These are phyloP conservation scores for Tolypocladium ophioglossoides DNA, from an alignment of 2,329 filamentous ascomycete genomes.

Conservation along the genomic window DNA sequence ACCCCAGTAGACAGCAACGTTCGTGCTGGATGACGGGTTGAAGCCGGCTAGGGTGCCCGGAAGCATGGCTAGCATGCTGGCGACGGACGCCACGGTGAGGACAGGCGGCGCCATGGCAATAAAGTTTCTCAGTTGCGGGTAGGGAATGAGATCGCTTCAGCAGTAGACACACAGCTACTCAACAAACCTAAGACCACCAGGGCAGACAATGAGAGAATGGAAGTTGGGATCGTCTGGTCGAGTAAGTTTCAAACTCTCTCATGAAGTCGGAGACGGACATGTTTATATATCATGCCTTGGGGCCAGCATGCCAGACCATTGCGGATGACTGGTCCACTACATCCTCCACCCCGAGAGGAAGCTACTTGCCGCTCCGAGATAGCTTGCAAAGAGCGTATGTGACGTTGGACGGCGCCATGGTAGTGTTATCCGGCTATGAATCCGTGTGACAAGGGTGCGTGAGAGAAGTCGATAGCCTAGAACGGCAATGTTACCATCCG, in stretches of 20 bases:
- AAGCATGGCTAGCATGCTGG: conserved; percentile 12
- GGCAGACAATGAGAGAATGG: not conserved
- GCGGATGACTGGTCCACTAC: not conserved
- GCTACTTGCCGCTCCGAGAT: not conserved
- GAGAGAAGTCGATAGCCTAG: not conserved
- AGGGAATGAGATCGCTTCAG: not conserved
- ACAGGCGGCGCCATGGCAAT: conserved; percentile 3
- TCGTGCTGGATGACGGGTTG: conserved; percentile 32
- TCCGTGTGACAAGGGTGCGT: not conserved
- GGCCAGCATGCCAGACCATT: not conserved
- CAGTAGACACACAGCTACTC: not conserved
- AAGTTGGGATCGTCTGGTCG: not conserved
- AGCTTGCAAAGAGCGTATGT: not conserved
- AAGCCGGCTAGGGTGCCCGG: conserved; percentile 30
- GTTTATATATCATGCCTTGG: not conserved
- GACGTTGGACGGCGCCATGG: not conserved
- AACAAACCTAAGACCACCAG: not conserved
- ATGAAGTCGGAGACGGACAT: not conserved
- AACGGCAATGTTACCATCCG: not conserved
- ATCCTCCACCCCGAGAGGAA: not conserved
- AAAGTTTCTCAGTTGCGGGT: not conserved
- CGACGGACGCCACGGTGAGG: conserved; percentile 6
- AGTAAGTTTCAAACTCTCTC: not conserved
- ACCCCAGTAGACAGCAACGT: conserved; percentile 60
- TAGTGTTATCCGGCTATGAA: not conserved